A percentile compares a stretch with the other conserved stretches of the same genome.
Evolutionary conservation across 2,329 filamentous ascomycete species (phyloP).

Genomic region (Colletotrichum liriopes): DNA sequence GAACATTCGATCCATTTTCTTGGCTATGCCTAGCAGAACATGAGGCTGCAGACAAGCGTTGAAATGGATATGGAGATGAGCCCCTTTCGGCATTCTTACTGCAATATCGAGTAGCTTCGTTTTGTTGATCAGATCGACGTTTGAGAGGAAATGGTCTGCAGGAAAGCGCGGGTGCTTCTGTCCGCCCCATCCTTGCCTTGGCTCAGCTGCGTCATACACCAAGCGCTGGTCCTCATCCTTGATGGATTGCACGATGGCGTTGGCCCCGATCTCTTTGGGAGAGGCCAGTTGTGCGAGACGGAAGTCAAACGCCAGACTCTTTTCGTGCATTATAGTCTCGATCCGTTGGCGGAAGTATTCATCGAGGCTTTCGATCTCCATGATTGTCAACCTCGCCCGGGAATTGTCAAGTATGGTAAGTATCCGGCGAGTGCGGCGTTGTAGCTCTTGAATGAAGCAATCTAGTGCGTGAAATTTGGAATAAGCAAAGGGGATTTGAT

Average conservation of each 20-base stretch:
- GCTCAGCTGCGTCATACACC: conserved; percentile 54
- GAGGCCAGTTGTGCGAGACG: conserved; percentile 52
- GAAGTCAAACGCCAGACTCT: conserved; percentile 58
- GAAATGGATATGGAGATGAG: conserved; percentile 83
- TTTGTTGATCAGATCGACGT: conserved; percentile 66
- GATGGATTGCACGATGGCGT: conserved; percentile 57
- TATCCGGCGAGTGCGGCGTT: neutral
- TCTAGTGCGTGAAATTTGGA: too few relatives aligned
- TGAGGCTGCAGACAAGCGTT: conserved; percentile 79
- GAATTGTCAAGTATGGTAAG: conserved; percentile 11
- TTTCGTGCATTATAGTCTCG: conserved; percentile 52
- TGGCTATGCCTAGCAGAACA: conserved; percentile 70
- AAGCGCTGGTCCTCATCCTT: conserved; percentile 53
- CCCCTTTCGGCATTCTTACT: conserved; percentile 77
- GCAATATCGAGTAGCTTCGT: conserved; percentile 73
- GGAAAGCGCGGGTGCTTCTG: conserved; percentile 63
- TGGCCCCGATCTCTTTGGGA: conserved; percentile 54
- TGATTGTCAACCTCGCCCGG: neutral
- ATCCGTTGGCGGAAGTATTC: conserved; percentile 53
- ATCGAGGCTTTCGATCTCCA: conserved; percentile 31
- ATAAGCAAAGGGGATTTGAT: too few relatives aligned
- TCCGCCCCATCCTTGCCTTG: conserved; percentile 56
- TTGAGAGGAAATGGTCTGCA: conserved; percentile 73
- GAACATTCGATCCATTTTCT: conserved; percentile 76
- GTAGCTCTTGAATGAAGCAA: too few relatives aligned